These are phyloP conservation scores for Peronospora belbahrii DNA, from an alignment of 352 stramenopile species.

Conservation along the genomic window DNA sequence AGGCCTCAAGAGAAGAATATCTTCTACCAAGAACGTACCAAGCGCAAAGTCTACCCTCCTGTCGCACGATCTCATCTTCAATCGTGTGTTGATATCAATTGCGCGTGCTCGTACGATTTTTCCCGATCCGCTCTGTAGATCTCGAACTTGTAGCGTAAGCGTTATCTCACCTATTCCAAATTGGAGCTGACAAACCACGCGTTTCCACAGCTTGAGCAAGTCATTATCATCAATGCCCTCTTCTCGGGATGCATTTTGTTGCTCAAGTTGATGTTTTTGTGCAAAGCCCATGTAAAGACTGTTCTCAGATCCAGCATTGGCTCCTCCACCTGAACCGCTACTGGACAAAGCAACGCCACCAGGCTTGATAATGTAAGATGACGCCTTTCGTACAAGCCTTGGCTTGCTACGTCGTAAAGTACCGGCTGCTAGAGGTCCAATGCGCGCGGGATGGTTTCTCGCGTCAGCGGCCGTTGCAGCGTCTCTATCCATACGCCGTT, in stretches of 20 bases:
- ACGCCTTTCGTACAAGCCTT: slow-evolving; percentile 22
- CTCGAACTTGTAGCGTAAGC: slow-evolving; percentile 47
- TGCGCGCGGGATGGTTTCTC: slow-evolving; percentile 2
- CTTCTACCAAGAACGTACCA: slow-evolving; percentile 66
- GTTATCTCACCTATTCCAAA: slow-evolving; percentile 50
- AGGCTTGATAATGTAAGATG: slow-evolving; percentile 23
- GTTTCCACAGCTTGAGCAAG: slow-evolving; percentile 73
- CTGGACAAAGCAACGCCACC: slow-evolving; percentile 17
- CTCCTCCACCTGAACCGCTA: slow-evolving; percentile 19
- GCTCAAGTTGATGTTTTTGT: slow-evolving; percentile 30
- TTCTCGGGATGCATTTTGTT: slow-evolving; percentile 23
- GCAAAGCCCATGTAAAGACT: slow-evolving; percentile 34
- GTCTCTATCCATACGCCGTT: slow-evolving; percentile 26
- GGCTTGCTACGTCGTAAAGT: slow-evolving; percentile 22
- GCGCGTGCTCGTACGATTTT: slow-evolving; percentile 53
- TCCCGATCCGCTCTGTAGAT: slow-evolving; percentile 26
- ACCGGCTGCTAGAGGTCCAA: slow-evolving; percentile 3
- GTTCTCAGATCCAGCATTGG: slow-evolving; percentile 15
- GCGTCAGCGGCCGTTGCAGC: slow-evolving; percentile 4
- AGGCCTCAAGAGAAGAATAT: slow-evolving; percentile 37
- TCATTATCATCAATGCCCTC: slow-evolving; percentile 67
- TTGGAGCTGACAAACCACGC: slow-evolving; percentile 48
- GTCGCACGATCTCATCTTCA: slow-evolving; percentile 63
- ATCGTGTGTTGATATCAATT: slow-evolving; percentile 50
- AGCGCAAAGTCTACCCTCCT: slow-evolving; percentile 61